Conservation (phyloP, 2,329 filamentous ascomycete genomes). For the Exophiala alcalophila region DNA sequence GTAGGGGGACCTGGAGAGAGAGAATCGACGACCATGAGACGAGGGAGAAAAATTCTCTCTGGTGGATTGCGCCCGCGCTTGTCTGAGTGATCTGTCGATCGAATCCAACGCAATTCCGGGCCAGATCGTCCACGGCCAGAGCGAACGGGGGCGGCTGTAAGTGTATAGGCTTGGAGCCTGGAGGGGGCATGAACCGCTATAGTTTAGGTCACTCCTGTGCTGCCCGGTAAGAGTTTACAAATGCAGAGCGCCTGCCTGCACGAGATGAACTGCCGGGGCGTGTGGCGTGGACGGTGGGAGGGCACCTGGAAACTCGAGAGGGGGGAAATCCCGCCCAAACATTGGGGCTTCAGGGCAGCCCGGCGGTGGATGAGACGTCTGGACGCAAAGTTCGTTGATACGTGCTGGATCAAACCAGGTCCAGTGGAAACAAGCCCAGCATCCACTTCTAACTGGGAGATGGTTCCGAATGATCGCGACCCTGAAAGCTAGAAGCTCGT, state of each 20-base stretch:
- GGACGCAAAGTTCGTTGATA: slow-evolving; percentile 13
- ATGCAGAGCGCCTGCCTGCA: slow-evolving; percentile 3
- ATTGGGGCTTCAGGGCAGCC: slow-evolving; percentile 5
- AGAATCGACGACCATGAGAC: too few species aligned
- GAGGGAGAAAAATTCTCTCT: too few species aligned
- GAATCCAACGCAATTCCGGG: slow-evolving; percentile 15
- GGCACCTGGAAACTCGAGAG: background rate
- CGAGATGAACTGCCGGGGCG: slow-evolving; percentile 21
- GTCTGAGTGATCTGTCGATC: slow-evolving; percentile 23
- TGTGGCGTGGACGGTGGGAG: slow-evolving; percentile 23
- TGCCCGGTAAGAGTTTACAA: slow-evolving; percentile 5
- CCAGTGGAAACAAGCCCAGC: slow-evolving; percentile 16
- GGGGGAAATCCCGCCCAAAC: slow-evolving; percentile 18
- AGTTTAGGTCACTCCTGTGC: slow-evolving; percentile 6
- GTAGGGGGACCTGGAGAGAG: slow-evolving; percentile 8
- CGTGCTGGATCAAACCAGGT: slow-evolving; percentile 10
- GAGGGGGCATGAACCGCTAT: slow-evolving; percentile 6
- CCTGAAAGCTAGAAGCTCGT: slow-evolving; percentile 15
- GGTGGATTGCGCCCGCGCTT: too few species aligned
- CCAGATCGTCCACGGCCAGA: slow-evolving; percentile 26
- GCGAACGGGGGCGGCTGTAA: too few species aligned
- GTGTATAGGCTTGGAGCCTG: slow-evolving; percentile 4
- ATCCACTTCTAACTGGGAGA: slow-evolving; percentile 9
- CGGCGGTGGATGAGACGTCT: slow-evolving; percentile 15
- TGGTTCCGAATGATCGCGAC: slow-evolving; percentile 23